These are phyloP conservation scores for Leptographium wingfieldii DNA, from an alignment of 2,329 filamentous ascomycete species.

Conservation along the genomic window DNA sequence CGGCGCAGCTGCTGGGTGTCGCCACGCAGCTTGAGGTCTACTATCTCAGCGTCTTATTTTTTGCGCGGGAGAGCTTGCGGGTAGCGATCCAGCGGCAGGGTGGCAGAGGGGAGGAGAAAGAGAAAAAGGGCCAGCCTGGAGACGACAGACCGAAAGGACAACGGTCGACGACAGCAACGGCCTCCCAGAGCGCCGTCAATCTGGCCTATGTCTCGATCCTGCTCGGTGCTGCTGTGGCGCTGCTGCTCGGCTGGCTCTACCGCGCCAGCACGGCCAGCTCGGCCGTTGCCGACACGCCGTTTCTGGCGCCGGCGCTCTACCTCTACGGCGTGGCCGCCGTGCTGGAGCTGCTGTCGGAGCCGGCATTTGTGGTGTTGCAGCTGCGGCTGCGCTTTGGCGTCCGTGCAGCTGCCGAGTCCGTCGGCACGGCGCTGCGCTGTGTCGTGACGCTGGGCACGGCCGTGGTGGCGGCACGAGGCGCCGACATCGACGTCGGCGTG, in stretches of 20 bases:
- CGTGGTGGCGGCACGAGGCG: constrained; percentile 34
- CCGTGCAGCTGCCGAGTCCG: constrained; percentile 71
- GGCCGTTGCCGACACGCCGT: constrained; percentile 38
- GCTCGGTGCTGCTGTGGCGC: constrained; percentile 53
- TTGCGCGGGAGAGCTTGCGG: constrained; percentile 79
- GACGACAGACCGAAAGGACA: constrained; percentile 7
- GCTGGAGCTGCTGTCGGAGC: constrained; percentile 74
- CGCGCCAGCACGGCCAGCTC: constrained; percentile 6
- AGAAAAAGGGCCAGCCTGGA: neutral
- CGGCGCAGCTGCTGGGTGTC: constrained; percentile 70
- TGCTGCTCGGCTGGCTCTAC: constrained; percentile 56
- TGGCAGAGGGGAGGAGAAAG: constrained; percentile 16
- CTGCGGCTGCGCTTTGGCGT: constrained; percentile 67
- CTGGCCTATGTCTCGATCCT: constrained; percentile 67
- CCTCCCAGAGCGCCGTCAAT: constrained; percentile 72
- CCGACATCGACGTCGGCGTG: constrained; percentile 48
- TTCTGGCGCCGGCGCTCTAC: constrained; percentile 41
- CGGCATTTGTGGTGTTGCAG: constrained; percentile 79
- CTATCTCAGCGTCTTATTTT: constrained; percentile 86
- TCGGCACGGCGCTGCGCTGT: constrained; percentile 68
- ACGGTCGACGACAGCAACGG: constrained; percentile 10
- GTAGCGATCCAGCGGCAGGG: constrained; percentile 77
- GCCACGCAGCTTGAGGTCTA: constrained; percentile 88
- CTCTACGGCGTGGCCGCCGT: constrained; percentile 45
- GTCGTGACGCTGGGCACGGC: constrained; percentile 59